Conservation (phyloP, 2,329 filamentous ascomycete genomes). For the Colletotrichum sp. region DNA sequence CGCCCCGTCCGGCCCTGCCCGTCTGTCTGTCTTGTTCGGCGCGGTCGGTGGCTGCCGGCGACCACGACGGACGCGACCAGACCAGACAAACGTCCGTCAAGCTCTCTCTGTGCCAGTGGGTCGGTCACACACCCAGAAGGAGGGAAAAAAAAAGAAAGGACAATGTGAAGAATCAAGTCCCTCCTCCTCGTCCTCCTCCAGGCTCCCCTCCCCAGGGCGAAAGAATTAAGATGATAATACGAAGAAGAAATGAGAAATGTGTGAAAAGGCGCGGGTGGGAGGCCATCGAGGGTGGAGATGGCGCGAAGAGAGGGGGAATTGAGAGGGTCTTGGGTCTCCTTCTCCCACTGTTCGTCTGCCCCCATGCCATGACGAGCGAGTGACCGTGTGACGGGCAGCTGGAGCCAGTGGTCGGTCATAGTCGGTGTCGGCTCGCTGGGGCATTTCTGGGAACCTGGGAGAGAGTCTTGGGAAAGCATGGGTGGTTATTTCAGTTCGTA, state of each 20-base stretch:
- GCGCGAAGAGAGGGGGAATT: background rate
- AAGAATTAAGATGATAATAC: slow-evolving; percentile 4
- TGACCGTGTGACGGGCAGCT: slow-evolving; percentile 20
- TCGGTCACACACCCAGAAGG: background rate
- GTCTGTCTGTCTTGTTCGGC: background rate
- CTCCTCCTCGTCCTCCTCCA: background rate
- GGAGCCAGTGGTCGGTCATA: slow-evolving; percentile 9
- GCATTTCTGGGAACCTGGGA: background rate
- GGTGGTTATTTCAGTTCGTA: slow-evolving; percentile 13
- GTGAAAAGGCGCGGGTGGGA: slow-evolving; percentile 3
- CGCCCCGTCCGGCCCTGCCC: background rate
- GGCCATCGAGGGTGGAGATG: slow-evolving; percentile 18
- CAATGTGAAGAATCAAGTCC: background rate
- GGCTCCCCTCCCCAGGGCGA: background rate
- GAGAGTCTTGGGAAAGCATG: background rate
- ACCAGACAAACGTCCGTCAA: background rate
- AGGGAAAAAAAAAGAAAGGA: background rate
- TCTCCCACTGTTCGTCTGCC: background rate
- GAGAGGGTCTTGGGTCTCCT: slow-evolving; percentile 2
- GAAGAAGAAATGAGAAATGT: slow-evolving; percentile 19
- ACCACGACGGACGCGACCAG: background rate
- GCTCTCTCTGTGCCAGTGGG: background rate
- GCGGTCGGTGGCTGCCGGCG: background rate
- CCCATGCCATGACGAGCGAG: slow-evolving; percentile 6
- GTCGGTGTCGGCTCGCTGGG: slow-evolving; percentile 10